A percentile compares a stretch with the other conserved stretches of the same genome.
phyloP scores from a whole-genome alignment of 1,284 basidiomycete genomes.

The Stereum hirsutum region DNA sequence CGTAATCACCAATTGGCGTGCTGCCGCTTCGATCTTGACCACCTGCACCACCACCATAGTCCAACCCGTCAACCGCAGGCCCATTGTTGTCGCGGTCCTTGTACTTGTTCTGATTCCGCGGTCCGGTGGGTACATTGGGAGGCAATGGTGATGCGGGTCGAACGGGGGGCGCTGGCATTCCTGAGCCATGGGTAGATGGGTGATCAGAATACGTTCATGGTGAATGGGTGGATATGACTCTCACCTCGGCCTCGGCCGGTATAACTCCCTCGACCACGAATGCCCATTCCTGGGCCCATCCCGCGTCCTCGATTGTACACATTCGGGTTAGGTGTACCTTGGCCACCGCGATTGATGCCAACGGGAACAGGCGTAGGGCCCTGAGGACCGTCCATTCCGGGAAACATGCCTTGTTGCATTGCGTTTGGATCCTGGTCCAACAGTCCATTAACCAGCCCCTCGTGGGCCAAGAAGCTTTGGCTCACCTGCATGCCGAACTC shows the following conservation, averaged over 20 bases:
- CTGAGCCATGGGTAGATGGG: slow-evolving; percentile 2
- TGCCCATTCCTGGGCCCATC: slow-evolving; percentile 4
- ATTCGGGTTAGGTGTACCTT: slow-evolving; percentile 32
- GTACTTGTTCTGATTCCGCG: slow-evolving; percentile 79
- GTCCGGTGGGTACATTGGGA: slow-evolving; percentile 76
- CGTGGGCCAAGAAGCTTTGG: slow-evolving; percentile 6
- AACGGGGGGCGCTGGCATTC: no score
- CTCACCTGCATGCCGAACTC: slow-evolving; percentile 38
- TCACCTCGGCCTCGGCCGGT: slow-evolving; percentile 28
- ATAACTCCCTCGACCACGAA: slow-evolving; percentile 23
- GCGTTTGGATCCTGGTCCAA: slow-evolving; percentile 20
- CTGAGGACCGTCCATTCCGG: slow-evolving; percentile 37
- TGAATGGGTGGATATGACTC: slow-evolving; percentile 3
- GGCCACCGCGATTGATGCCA: slow-evolving; percentile 18
- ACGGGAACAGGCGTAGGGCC: slow-evolving; percentile 10
- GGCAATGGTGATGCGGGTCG: slow-evolving; percentile 74
- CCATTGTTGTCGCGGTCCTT: slow-evolving; percentile 77
- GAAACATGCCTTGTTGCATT: slow-evolving; percentile 29
- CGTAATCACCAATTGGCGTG: slow-evolving; percentile 14
- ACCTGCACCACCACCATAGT: slow-evolving; percentile 61
- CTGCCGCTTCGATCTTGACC: slow-evolving; percentile 25
- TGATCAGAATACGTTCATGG: background rate
- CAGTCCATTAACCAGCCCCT: background rate
- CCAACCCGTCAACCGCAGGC: slow-evolving; percentile 74
- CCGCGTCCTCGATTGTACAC: slow-evolving; percentile 45